These are phyloP conservation scores for Acacia concinna DNA, from an alignment of 331 rosid species.

Conservation along the genomic window DNA sequence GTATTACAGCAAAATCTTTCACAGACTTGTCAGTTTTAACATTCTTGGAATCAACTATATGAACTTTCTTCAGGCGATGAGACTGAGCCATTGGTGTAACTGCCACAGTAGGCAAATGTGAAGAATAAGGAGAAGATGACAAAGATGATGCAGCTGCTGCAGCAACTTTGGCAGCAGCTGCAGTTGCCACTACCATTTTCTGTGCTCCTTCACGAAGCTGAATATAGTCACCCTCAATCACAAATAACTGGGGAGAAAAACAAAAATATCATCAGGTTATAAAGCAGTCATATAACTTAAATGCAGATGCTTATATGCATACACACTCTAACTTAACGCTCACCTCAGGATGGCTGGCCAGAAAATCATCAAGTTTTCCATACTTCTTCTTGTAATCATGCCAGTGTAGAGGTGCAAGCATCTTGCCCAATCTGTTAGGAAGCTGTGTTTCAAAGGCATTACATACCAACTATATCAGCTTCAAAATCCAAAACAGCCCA, in stretches of 20 bases:
- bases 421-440: conserved; percentile 92
- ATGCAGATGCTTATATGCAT: conserved; percentile 12
- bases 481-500: not conserved
- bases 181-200: conserved; percentile 84
- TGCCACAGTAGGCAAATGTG: conserved; percentile 79
- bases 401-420: conserved; percentile 99
- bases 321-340: conserved; percentile 41
- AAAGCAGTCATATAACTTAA: conserved; percentile 1
- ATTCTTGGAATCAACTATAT: conserved; percentile 52
- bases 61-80: conserved; percentile 65
- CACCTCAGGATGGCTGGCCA: conserved; percentile 88
- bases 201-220: conserved; percentile 96
- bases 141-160: conserved; percentile 92
- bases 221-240: conserved; percentile 83
- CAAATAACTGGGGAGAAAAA: conserved; percentile 57
- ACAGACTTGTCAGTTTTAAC: conserved; percentile 40
- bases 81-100: conserved; percentile 95
- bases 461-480: conserved; percentile 10
- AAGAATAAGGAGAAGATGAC: conserved; percentile 62
- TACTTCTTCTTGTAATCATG: conserved; percentile 86
- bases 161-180: conserved; percentile 94
- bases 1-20: conserved; percentile 31
- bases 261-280: conserved; percentile 1
- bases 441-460: conserved; percentile 53
- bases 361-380: conserved; percentile 90